Conservation (phyloP, 164 flowering plant genomes). For the Piper betle region DNA sequence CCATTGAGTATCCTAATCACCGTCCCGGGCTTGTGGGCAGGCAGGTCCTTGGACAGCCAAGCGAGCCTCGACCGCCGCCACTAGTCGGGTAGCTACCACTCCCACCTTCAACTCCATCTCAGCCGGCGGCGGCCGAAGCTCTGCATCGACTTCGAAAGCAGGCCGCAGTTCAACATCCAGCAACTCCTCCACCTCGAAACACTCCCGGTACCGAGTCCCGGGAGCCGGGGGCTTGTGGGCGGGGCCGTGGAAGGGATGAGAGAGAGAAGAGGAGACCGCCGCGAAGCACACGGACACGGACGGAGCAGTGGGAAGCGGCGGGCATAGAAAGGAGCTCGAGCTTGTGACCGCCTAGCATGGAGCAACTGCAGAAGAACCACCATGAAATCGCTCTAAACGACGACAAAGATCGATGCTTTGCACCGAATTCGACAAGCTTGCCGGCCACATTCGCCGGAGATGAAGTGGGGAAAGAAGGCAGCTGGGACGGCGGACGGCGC, state of each 20-base stretch:
- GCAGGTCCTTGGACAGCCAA: conserved; percentile 86
- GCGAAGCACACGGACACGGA: neutral
- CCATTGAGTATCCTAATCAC: conserved; percentile 49
- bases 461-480: no score
- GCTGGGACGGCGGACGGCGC: no score
- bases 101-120: conserved; percentile 41
- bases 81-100: conserved; percentile 79
- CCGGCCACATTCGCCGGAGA: no score
- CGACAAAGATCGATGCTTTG: no score
- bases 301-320: neutral
- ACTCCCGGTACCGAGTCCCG: neutral
- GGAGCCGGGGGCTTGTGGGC: neutral
- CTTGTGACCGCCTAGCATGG: neutral
- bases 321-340: neutral
- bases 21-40: conserved; percentile 46
- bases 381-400: no score
- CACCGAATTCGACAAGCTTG: no score
- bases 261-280: neutral
- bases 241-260: neutral
- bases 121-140: conserved; percentile 19
- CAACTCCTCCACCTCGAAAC: neutral
- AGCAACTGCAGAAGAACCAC: no score
- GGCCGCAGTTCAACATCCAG: neutral
- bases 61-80: conserved; percentile 79
- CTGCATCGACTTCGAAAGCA: conserved; percentile 5